A percentile compares a stretch with the other conserved stretches of the same genome.
phyloP scores from a whole-genome alignment of 192 early-diverging fungal genomes.

The Tieghemiomyces parasiticus region DNA sequence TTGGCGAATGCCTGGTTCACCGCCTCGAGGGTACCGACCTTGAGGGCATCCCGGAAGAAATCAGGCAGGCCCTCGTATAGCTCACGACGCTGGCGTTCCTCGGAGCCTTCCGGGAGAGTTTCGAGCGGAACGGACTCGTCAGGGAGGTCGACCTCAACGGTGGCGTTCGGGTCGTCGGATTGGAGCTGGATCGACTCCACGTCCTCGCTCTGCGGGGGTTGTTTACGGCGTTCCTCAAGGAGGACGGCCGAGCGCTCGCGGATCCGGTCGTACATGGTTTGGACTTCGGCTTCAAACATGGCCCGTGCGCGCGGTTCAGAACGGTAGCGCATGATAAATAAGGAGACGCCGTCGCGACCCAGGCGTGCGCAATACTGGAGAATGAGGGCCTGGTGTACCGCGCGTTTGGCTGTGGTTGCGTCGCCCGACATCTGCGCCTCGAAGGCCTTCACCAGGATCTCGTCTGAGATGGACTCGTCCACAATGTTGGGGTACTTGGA shows the following conservation, averaged over 20 bases:
- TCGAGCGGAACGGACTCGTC: constrained; percentile 25
- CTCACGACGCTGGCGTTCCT: constrained; percentile 39
- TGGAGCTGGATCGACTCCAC: constrained; percentile 57
- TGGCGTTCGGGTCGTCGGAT: constrained; percentile 49
- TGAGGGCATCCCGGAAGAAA: constrained; percentile 57
- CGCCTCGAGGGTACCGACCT: constrained; percentile 58
- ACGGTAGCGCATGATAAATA: constrained; percentile 65
- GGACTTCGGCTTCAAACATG: constrained; percentile 79
- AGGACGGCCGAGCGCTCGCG: constrained; percentile 52
- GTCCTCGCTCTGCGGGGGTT: constrained; percentile 22
- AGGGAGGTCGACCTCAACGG: constrained; percentile 52
- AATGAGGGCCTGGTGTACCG: constrained; percentile 66
- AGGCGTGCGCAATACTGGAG: constrained; percentile 76
- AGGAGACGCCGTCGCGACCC: constrained; percentile 62
- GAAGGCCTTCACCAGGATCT: constrained; percentile 78
- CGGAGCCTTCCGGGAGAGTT: constrained; percentile 6
- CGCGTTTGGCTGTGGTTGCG: constrained; percentile 46
- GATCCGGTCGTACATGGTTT: constrained; percentile 70
- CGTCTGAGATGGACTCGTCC: constrained; percentile 52
- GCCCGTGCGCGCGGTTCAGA: constrained; percentile 42
- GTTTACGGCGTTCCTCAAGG: constrained; percentile 32
- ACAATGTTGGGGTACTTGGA: constrained; percentile 52
- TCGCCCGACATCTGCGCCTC: constrained; percentile 55
- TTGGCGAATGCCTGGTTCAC: constrained; percentile 69
- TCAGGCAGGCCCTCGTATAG: constrained; percentile 55